phyloP scores from a whole-genome alignment of 352 stramenopile species.

The Poterioochromonas sp. region DNA sequence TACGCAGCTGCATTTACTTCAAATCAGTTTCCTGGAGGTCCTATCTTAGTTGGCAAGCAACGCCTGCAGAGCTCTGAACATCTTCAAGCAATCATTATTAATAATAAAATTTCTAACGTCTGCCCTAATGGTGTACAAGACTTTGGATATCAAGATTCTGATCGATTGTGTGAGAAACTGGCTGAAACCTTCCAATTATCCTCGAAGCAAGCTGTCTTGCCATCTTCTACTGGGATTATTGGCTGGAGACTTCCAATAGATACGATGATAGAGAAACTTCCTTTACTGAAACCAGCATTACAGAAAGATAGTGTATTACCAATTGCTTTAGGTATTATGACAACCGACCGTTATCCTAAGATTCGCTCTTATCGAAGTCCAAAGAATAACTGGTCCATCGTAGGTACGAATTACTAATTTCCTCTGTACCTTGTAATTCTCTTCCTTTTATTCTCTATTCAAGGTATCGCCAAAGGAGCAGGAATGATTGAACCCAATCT shows the following conservation, averaged over 20 bases:
- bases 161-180: constrained; percentile 81
- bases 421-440: no score
- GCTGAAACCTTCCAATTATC: constrained; percentile 71
- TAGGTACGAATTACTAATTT: no score
- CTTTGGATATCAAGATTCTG: constrained; percentile 63
- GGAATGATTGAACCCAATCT: constrained; percentile 96
- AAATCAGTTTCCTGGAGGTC: constrained; percentile 75
- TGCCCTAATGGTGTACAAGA: constrained; percentile 75
- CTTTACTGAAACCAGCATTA: constrained; percentile 66
- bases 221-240: constrained; percentile 92
- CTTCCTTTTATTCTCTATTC: not conserved
- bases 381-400: constrained; percentile 74
- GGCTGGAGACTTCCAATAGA: constrained; percentile 93
- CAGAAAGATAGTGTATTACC: constrained; percentile 83
- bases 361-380: constrained; percentile 47
- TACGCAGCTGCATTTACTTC: constrained; percentile 79
- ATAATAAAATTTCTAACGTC: constrained; percentile 99
- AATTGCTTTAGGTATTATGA: constrained; percentile 91
- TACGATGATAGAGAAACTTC: constrained; percentile 62
- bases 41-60: constrained; percentile 74
- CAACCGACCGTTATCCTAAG: constrained; percentile 85
- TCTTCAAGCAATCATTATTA: constrained; percentile 89
- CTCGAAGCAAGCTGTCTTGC: constrained; percentile 70
- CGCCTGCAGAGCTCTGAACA: constrained; percentile 66
- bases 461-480: constrained; percentile 91